phyloP scores from a whole-genome alignment of 139 green algal genomes.

The Micromonas commoda region DNA sequence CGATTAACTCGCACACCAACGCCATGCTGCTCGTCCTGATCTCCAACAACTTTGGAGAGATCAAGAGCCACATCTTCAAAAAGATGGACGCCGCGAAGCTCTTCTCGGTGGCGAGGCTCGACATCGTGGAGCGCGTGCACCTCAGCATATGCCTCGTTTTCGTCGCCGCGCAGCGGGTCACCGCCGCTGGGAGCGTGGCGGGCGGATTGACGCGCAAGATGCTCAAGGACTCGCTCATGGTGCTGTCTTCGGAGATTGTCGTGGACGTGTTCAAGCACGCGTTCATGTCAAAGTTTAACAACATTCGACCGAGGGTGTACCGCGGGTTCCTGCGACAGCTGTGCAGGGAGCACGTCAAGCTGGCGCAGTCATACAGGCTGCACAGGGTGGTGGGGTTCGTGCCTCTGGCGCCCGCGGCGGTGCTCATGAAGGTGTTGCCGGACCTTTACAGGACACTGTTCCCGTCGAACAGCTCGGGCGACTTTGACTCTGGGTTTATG shows the following conservation, averaged over 20 bases:
- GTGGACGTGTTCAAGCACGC: slow-evolving; percentile 52
- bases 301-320: slow-evolving; percentile 45
- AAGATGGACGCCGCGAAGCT: slow-evolving; percentile 43
- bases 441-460: neutral
- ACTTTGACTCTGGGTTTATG: too few relatives aligned
- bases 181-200: neutral
- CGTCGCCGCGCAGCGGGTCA: slow-evolving; percentile 33
- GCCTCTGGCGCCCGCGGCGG: slow-evolving; percentile 27
- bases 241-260: slow-evolving; percentile 41
- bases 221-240: slow-evolving; percentile 13
- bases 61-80: slow-evolving; percentile 56
- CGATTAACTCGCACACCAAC: slow-evolving; percentile 48
- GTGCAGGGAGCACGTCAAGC: slow-evolving; percentile 33
- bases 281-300: slow-evolving; percentile 53
- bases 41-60: slow-evolving; percentile 53
- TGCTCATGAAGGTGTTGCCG: slow-evolving; percentile 22
- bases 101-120: slow-evolving; percentile 38
- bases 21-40: slow-evolving; percentile 46
- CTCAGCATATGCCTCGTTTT: slow-evolving; percentile 39
- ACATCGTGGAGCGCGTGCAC: slow-evolving; percentile 48
- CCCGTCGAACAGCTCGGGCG: neutral
- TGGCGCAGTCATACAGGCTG: slow-evolving; percentile 25
- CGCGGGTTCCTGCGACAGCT: slow-evolving; percentile 40
- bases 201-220: slow-evolving; percentile 14
- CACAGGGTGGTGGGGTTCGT: slow-evolving; percentile 34